Conservation (phyloP, 805 yeast genomes). For the Starmerella geochares region DNA sequence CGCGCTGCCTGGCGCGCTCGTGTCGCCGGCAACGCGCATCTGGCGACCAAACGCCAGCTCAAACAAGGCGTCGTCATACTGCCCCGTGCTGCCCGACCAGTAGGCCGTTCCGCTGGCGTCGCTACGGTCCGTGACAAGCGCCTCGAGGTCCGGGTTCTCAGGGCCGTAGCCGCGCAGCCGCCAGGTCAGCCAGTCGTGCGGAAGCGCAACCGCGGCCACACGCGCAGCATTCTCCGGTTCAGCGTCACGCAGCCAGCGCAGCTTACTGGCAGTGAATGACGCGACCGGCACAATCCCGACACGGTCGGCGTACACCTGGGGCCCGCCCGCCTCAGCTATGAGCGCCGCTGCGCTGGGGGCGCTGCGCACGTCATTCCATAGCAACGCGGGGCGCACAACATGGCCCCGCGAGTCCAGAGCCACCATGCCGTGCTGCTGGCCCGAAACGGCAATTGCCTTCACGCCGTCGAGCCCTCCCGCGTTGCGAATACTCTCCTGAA, state of each 20-base stretch:
- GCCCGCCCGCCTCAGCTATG: constrained; percentile 24
- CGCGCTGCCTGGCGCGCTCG: background rate
- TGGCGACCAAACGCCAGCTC: constrained; percentile 23
- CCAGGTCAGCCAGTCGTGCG: constrained; percentile 29
- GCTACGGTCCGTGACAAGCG: constrained; percentile 24
- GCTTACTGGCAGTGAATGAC: constrained; percentile 26
- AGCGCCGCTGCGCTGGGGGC: constrained; percentile 23
- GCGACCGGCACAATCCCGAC: constrained; percentile 27
- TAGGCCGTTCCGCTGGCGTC: constrained; percentile 28
- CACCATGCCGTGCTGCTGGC: constrained; percentile 28
- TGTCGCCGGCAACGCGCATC: constrained; percentile 21
- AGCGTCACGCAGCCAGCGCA: constrained; percentile 25
- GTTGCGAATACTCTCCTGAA: constrained; percentile 15
- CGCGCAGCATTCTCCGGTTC: constrained; percentile 24
- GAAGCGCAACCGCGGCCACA: constrained; percentile 25
- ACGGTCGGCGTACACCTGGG: constrained; percentile 21
- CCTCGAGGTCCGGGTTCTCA: constrained; percentile 22
- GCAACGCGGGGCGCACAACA: constrained; percentile 24
- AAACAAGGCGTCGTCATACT: constrained; percentile 23
- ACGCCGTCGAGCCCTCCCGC: constrained; percentile 26
- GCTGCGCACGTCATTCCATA: constrained; percentile 27
- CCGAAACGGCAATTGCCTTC: constrained; percentile 24
- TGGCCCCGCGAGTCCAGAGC: constrained; percentile 19
- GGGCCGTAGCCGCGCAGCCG: constrained; percentile 26
- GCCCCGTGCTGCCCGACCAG: constrained; percentile 21